Conservation (phyloP, 768 basidiomycete species). For the Dentipellis sp. region DNA sequence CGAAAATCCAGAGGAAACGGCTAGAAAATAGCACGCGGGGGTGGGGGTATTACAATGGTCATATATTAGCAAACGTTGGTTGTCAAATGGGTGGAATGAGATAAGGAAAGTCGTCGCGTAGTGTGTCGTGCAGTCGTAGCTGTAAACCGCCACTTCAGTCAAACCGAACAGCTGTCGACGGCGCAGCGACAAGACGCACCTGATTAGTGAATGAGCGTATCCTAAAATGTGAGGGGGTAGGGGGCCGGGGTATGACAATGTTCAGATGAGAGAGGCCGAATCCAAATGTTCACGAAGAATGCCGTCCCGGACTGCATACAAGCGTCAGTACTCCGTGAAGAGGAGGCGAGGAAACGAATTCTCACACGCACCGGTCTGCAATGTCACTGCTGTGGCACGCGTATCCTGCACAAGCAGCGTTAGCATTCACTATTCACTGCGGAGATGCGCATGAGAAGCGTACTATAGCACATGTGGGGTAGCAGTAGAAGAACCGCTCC, state of each 20-base stretch:
- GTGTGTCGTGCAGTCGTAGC: not conserved
- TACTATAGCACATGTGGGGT: conserved; percentile 73
- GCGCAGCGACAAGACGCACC: too few species aligned
- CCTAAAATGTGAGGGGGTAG: too few species aligned
- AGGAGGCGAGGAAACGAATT: not conserved
- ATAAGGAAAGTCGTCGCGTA: too few species aligned
- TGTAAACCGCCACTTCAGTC: not conserved
- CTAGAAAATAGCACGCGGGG: too few species aligned
- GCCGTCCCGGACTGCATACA: not conserved
- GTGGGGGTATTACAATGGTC: too few species aligned
- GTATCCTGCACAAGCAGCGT: not conserved
- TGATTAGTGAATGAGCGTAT: too few species aligned
- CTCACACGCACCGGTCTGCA: not conserved
- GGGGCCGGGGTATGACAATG: too few species aligned
- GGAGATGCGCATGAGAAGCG: not conserved
- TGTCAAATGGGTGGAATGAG: too few species aligned
- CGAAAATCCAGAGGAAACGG: too few species aligned
- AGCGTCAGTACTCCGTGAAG: not conserved
- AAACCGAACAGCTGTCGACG: too few species aligned
- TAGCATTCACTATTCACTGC: too few species aligned
- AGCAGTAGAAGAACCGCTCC: conserved; percentile 57
- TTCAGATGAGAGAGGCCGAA: not conserved
- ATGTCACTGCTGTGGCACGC: not conserved
- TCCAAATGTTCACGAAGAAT: not conserved
- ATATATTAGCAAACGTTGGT: too few species aligned